Percentiles rank a stretch among this genome's conserved stretches.
These are phyloP conservation scores for Colletotrichum destructivum DNA, from an alignment of 2,329 filamentous ascomycete species.

Conservation along the genomic window DNA sequence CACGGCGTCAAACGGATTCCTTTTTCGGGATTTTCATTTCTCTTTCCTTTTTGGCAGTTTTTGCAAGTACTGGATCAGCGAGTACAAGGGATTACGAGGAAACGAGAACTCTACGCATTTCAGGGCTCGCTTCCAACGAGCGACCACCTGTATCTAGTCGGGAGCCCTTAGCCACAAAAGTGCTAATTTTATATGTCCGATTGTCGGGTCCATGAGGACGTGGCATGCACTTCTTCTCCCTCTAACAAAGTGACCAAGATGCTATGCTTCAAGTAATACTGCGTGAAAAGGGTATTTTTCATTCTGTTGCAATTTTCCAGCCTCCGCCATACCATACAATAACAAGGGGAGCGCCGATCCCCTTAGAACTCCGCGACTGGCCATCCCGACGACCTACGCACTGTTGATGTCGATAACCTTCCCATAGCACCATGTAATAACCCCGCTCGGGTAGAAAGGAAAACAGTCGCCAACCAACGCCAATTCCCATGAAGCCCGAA, in stretches of 20 bases:
- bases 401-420: not conserved
- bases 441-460: not conserved
- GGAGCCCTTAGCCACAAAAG: constrained; percentile 28
- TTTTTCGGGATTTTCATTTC: not conserved
- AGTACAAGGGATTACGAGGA: constrained; percentile 34
- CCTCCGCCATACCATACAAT: constrained; percentile 2
- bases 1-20: constrained; percentile 28
- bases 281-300: not conserved
- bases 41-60: constrained; percentile 19
- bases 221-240: not conserved
- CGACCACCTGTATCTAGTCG: constrained; percentile 25
- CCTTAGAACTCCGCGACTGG: constrained; percentile 5
- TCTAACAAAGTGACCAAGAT: not conserved
- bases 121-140: constrained; percentile 8
- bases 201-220: too few species aligned
- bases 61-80: constrained; percentile 26
- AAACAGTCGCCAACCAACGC: constrained; percentile 25
- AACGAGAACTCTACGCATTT: constrained; percentile 36
- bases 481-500: constrained; percentile 20
- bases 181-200: constrained; percentile 18
- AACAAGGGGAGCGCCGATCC: not conserved
- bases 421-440: constrained; percentile 3
- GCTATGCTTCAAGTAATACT: not conserved
- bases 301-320: not conserved
- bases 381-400: constrained; percentile 1